A percentile compares a stretch with the other conserved stretches of the same genome.
phyloP scores from a whole-genome alignment of 2,329 filamentous ascomycete genomes.

The Nannizzia gypsea region DNA sequence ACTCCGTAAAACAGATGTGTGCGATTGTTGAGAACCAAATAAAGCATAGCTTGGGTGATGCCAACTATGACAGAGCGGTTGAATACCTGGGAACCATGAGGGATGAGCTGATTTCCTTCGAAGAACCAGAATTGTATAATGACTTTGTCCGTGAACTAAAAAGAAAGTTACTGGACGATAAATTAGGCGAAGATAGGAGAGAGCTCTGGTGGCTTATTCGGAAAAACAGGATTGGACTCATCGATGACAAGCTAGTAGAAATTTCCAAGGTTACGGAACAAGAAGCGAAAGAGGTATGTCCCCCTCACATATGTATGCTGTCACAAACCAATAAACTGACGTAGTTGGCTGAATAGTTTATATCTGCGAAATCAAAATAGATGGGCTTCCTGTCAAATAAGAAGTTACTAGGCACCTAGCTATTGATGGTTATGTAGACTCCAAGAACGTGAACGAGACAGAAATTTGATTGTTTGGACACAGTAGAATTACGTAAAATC shows the following conservation, averaged over 20 bases:
- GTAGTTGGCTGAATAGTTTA: slow-evolving; percentile 13
- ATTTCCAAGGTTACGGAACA: slow-evolving; percentile 55
- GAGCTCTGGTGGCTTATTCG: slow-evolving; percentile 74
- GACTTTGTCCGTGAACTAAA: slow-evolving; percentile 61
- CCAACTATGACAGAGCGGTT: slow-evolving; percentile 59
- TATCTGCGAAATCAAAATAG: slow-evolving; percentile 14
- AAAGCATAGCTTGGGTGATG: slow-evolving; percentile 60
- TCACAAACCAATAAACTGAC: slow-evolving; percentile 11
- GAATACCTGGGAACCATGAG: slow-evolving; percentile 70
- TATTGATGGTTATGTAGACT: neutral
- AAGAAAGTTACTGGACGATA: slow-evolving; percentile 53
- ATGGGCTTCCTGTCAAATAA: no score
- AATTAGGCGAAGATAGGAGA: slow-evolving; percentile 62
- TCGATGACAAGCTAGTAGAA: slow-evolving; percentile 53
- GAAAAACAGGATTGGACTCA: slow-evolving; percentile 56
- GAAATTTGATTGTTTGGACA: no score
- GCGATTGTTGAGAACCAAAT: slow-evolving; percentile 58
- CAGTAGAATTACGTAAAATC: neutral
- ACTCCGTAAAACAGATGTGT: slow-evolving; percentile 63
- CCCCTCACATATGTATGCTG: neutral
- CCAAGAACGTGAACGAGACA: no score
- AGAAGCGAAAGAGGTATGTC: slow-evolving; percentile 50
- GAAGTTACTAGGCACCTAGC: neutral
- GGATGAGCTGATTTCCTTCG: slow-evolving; percentile 60
- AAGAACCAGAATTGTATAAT: slow-evolving; percentile 69